Conservation (phyloP, 495 filamentous ascomycete genomes). For the Daldinia bambusicola region DNA sequence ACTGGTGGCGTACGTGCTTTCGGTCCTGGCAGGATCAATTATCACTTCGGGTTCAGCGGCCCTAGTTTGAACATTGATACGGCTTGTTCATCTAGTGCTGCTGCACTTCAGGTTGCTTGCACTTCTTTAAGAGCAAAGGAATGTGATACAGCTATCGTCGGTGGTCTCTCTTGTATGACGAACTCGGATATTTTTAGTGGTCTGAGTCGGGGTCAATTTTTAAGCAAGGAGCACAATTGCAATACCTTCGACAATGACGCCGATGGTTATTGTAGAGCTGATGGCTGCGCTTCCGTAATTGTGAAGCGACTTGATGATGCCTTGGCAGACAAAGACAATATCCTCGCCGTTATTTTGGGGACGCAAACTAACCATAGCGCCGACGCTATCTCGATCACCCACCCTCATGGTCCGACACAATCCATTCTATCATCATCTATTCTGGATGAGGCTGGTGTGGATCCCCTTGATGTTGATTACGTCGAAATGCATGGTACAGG, state of each 20-base stretch:
- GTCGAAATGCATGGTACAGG: slow-evolving; percentile 94
- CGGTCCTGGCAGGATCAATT: slow-evolving; percentile 86
- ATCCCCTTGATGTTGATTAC: slow-evolving; percentile 80
- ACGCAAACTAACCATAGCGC: slow-evolving; percentile 80
- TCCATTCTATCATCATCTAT: slow-evolving; percentile 74
- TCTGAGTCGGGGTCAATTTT: slow-evolving; percentile 83
- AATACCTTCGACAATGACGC: slow-evolving; percentile 81
- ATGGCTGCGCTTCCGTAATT: slow-evolving; percentile 75
- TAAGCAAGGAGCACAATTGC: slow-evolving; percentile 81
- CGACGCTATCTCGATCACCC: slow-evolving; percentile 82
- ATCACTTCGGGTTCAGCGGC: slow-evolving; percentile 86
- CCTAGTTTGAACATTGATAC: slow-evolving; percentile 89
- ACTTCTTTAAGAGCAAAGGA: slow-evolving; percentile 82
- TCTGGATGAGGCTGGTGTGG: slow-evolving; percentile 73
- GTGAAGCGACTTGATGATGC: slow-evolving; percentile 82
- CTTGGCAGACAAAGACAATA: slow-evolving; percentile 75
- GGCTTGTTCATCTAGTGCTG: slow-evolving; percentile 86
- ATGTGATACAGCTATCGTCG: slow-evolving; percentile 85
- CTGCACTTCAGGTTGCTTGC: slow-evolving; percentile 86
- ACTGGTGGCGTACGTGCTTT: slow-evolving; percentile 90
- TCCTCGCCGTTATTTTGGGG: slow-evolving; percentile 73
- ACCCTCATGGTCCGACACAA: slow-evolving; percentile 80
- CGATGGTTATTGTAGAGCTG: slow-evolving; percentile 81
- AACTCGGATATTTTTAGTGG: slow-evolving; percentile 88
- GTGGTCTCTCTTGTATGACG: slow-evolving; percentile 81